phyloP scores from a whole-genome alignment of 164 flowering plant species.

The Stephania yunnanensis region DNA sequence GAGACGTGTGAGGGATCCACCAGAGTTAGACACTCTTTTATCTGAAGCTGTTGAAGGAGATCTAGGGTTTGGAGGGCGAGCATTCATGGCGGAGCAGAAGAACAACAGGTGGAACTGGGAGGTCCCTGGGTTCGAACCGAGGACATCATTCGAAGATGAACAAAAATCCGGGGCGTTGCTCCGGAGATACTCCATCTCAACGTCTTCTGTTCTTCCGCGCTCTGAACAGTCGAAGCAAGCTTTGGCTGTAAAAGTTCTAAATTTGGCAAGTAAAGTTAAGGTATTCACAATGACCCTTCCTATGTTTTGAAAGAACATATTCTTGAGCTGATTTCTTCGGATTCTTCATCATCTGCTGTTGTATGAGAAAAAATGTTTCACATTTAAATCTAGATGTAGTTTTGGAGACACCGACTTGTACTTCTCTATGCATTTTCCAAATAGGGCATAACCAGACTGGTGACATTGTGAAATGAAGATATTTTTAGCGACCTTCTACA shows the following conservation, averaged over 20 bases:
- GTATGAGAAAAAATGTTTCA: background rate
- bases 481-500: background rate
- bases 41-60: constrained; percentile 10
- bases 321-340: background rate
- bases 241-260: constrained; percentile 43
- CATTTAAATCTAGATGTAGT: background rate
- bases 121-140: constrained; percentile 79
- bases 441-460: background rate
- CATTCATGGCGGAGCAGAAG: constrained; percentile 54
- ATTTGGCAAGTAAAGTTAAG: constrained; percentile 68
- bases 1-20: background rate
- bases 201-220: constrained; percentile 35
- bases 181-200: constrained; percentile 71
- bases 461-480: background rate
- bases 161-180: constrained; percentile 35
- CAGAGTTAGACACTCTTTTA: background rate
- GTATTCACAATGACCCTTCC: constrained; percentile 22
- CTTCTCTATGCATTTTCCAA: background rate
- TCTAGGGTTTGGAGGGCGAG: constrained; percentile 15
- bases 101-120: constrained; percentile 91
- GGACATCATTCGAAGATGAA: constrained; percentile 48
- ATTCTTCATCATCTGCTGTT: background rate
- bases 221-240: constrained; percentile 38
- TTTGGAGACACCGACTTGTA: background rate
- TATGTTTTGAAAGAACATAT: background rate